phyloP scores from a whole-genome alignment of 306 rosid genomes.

The Vicia sativa region DNA sequence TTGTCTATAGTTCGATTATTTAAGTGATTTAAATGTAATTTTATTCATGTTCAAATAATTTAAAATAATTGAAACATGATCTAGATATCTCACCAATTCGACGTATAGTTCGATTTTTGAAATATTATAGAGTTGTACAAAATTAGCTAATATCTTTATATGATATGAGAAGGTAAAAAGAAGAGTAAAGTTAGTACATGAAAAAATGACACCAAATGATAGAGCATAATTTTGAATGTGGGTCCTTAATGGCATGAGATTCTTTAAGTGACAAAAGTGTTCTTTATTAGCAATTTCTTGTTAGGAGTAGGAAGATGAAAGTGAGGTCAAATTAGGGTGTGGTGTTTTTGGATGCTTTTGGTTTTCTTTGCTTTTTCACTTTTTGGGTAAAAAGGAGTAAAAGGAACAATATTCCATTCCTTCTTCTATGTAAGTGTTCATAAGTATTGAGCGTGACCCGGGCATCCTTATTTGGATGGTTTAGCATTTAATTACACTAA shows the following conservation, averaged over 20 bases:
- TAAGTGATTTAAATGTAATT: neutral
- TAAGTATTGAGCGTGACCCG: constrained; percentile 27
- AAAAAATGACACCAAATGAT: constrained; percentile 20
- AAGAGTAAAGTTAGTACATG: constrained; percentile 15
- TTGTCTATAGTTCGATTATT: neutral
- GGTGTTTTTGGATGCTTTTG: constrained; percentile 57
- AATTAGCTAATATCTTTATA: constrained; percentile 31
- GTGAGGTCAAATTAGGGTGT: constrained; percentile 39
- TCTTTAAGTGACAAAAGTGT: constrained; percentile 39
- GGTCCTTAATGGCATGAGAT: constrained; percentile 38
- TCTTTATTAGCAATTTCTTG: constrained; percentile 37
- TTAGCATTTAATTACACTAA: constrained; percentile 12
- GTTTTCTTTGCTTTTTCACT: constrained; percentile 48
- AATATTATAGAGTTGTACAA: neutral
- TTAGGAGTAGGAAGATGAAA: constrained; percentile 33
- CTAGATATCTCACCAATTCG: neutral
- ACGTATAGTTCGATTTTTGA: neutral
- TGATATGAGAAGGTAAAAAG: neutral
- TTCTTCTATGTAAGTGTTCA: neutral
- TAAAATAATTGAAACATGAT: neutral
- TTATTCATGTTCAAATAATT: neutral
- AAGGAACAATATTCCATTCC: constrained; percentile 41
- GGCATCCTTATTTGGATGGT: constrained; percentile 33
- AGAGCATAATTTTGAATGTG: constrained; percentile 32
- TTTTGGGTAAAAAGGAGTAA: constrained; percentile 41